Percentiles rank a stretch among this genome's conserved stretches.
Conservation (phyloP, 768 basidiomycete species). For the Mycena polygramma region DNA sequence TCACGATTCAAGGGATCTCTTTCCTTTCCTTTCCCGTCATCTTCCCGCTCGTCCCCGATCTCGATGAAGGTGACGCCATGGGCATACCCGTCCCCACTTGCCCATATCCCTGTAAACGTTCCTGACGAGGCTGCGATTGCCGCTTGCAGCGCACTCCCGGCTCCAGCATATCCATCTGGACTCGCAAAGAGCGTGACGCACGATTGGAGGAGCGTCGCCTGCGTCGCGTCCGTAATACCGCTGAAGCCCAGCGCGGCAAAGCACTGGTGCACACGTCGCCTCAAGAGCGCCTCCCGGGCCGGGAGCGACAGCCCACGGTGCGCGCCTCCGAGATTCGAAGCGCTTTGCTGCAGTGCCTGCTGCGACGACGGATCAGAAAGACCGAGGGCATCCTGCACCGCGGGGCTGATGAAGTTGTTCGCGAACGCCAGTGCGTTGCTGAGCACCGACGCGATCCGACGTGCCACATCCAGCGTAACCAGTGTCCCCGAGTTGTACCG, state of each 20-base stretch:
- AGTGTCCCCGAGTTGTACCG: conserved; percentile 80
- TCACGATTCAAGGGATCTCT: conserved; percentile 79
- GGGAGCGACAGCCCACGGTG: conserved; percentile 70
- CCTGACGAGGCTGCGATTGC: conserved; percentile 91
- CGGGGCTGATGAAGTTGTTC: conserved; percentile 82
- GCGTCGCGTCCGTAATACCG: conserved; percentile 50
- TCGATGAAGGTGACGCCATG: conserved; percentile 85
- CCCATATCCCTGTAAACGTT: conserved; percentile 88
- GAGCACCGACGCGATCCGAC: too few species aligned
- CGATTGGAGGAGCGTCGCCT: conserved; percentile 83
- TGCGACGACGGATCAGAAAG: conserved; percentile 35
- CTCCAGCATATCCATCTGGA: conserved; percentile 85
- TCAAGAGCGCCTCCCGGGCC: conserved; percentile 85
- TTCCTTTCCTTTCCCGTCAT: conserved; percentile 50
- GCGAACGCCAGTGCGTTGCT: conserved; percentile 90
- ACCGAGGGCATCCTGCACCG: conserved; percentile 74
- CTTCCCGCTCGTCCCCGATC: conserved; percentile 57
- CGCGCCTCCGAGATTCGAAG: conserved; percentile 40
- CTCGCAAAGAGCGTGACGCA: conserved; percentile 87
- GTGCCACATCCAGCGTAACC: conserved; percentile 60
- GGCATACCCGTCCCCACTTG: conserved; percentile 78
- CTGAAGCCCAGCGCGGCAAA: conserved; percentile 82
- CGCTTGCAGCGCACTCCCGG: conserved; percentile 80
- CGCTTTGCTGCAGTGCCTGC: conserved; percentile 27
- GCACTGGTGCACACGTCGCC: conserved; percentile 90